These are phyloP conservation scores for Calvatia gigantea DNA, from an alignment of 768 basidiomycete genomes.

Conservation along the genomic window DNA sequence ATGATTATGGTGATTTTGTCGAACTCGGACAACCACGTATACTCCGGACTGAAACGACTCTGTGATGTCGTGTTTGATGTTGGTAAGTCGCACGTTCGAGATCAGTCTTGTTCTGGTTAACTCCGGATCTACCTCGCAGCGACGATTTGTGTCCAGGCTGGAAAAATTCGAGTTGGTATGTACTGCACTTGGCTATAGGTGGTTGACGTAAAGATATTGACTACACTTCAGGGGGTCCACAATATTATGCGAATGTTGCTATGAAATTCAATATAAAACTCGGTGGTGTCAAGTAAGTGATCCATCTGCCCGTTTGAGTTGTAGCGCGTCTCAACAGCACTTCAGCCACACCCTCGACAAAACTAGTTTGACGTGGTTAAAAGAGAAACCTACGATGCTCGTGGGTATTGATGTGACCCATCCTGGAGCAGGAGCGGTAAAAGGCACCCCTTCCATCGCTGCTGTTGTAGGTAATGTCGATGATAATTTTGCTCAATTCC, in stretches of 20 bases:
- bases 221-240: conserved; percentile 44
- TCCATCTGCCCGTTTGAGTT: neutral
- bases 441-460: conserved; percentile 77
- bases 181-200: conserved; percentile 21
- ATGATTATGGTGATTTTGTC: conserved; percentile 68
- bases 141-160: conserved; percentile 71
- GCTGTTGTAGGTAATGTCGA: conserved; percentile 84
- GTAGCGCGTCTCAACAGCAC: conserved; percentile 7
- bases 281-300: conserved; percentile 68
- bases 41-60: conserved; percentile 72
- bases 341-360: conserved; percentile 44
- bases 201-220: conserved; percentile 20
- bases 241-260: conserved; percentile 80
- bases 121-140: conserved; percentile 26
- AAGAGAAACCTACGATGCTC: conserved; percentile 64
- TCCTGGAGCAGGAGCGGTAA: conserved; percentile 70
- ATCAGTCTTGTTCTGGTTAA: neutral
- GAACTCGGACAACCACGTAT: conserved; percentile 68
- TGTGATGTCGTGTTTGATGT: conserved; percentile 67
- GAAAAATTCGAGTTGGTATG: conserved; percentile 58
- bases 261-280: conserved; percentile 84
- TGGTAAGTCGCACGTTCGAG: conserved; percentile 25
- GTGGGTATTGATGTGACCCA: conserved; percentile 84
- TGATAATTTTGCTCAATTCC: conserved; percentile 60
- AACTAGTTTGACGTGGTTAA: conserved; percentile 58